A percentile compares a stretch with the other conserved stretches of the same genome.
Conservation (phyloP, 352 stramenopile genomes). For the Chrysophaeum taylorii region DNA sequence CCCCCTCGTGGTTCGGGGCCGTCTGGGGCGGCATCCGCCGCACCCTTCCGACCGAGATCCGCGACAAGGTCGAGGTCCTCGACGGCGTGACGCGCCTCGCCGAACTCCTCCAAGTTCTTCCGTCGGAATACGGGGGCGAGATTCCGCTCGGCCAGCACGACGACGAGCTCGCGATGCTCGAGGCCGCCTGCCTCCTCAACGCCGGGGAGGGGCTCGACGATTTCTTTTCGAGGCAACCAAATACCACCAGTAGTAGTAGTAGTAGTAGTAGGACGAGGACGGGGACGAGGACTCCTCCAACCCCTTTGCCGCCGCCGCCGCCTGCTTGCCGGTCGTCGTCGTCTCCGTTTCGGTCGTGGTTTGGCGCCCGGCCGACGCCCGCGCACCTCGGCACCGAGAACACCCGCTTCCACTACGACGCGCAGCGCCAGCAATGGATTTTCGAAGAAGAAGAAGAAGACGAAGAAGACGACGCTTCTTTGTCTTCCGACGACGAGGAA, state of each 20-base stretch:
- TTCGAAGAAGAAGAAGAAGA: neutral
- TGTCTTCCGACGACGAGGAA: no score
- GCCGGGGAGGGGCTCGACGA: neutral
- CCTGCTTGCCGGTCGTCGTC: neutral
- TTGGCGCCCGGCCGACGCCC: neutral
- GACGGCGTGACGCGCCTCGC: neutral
- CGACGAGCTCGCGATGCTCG: constrained; percentile 9
- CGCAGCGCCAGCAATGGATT: neutral
- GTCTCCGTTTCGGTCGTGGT: neutral
- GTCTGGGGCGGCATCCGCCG: neutral
- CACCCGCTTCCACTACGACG: neutral
- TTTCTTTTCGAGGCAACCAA: no score
- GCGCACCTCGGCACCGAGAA: neutral
- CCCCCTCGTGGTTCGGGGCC: constrained; percentile 8
- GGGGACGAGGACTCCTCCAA: neutral
- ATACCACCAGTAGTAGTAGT: no score
- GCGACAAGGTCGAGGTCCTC: constrained; percentile 1
- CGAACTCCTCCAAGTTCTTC: neutral
- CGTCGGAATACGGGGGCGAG: neutral
- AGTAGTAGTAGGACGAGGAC: no score
- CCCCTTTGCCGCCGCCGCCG: neutral
- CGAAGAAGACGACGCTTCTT: neutral
- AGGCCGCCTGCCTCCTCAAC: constrained; percentile 10
- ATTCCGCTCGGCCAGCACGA: neutral
- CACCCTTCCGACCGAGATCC: neutral